phyloP scores from a whole-genome alignment of 371 early-diverging fungal species.

The Mucor piriformis region DNA sequence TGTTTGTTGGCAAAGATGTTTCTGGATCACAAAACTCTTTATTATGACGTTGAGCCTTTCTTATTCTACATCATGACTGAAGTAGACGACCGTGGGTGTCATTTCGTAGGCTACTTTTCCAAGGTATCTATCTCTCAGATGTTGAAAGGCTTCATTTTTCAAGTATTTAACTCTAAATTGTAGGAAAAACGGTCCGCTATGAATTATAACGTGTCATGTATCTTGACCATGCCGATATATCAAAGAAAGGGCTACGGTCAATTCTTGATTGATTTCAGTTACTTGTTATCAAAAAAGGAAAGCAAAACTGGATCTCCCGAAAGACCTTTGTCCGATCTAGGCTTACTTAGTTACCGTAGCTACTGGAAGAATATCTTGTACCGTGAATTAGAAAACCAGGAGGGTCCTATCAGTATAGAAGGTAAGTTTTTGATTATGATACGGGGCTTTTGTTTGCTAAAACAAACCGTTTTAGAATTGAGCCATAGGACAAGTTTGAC shows the following conservation, averaged over 20 bases:
- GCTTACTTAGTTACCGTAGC: conserved; percentile 87
- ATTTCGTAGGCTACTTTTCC: conserved; percentile 99
- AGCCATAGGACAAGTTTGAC: conserved; percentile 69
- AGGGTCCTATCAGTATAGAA: conserved; percentile 47
- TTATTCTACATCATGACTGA: conserved; percentile 96
- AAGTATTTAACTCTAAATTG: not conserved
- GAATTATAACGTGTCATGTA: conserved; percentile 98
- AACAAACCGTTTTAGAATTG: conserved; percentile 39
- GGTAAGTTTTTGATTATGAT: conserved; percentile 23
- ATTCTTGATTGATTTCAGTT: conserved; percentile 97
- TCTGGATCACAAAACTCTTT: conserved; percentile 99
- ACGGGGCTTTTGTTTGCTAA: not conserved
- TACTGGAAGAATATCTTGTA: conserved; percentile 78
- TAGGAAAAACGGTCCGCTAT: conserved; percentile 91
- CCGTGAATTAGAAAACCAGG: conserved; percentile 35
- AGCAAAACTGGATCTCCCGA: conserved; percentile 94
- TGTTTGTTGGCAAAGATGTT: conserved; percentile 98
- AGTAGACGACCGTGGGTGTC: conserved; percentile 78
- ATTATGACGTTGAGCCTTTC: conserved; percentile 99
- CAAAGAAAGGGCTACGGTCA: conserved; percentile 99
- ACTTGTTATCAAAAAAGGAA: conserved; percentile 91
- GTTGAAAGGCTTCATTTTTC: too few species aligned
- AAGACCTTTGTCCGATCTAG: conserved; percentile 98
- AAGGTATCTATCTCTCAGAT: too few species aligned
- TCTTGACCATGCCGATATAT: conserved; percentile 93